Percentiles rank a stretch among this genome's conserved stretches.
Conservation (phyloP, 495 filamentous ascomycete species). For the Aspergillus incahuasiensis region DNA sequence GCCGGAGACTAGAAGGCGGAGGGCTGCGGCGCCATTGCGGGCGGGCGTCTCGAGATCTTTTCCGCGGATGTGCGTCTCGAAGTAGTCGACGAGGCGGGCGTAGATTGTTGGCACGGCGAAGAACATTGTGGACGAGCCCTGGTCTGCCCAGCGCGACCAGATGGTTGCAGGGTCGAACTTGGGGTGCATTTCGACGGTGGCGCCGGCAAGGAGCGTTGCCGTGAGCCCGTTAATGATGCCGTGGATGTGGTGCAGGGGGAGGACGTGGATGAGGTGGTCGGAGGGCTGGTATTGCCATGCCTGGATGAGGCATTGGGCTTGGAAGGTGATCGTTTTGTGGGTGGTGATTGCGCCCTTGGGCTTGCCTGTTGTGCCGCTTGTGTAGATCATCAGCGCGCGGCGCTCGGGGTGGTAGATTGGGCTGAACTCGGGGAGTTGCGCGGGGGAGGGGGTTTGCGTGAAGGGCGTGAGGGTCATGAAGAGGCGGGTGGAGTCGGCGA, state of each 20-base stretch:
- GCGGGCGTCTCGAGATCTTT: conserved; percentile 33
- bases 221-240: conserved; percentile 42
- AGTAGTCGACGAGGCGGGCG: conserved; percentile 42
- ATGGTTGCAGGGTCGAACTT: conserved; percentile 43
- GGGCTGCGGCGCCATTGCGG: conserved; percentile 28
- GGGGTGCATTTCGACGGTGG: conserved; percentile 41
- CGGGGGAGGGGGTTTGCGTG: conserved; percentile 12
- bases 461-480: conserved; percentile 36
- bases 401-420: conserved; percentile 24
- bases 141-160: conserved; percentile 39
- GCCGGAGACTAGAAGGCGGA: conserved; percentile 39
- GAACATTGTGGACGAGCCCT: conserved; percentile 39
- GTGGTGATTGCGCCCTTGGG: conserved; percentile 44
- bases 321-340: conserved; percentile 42
- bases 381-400: conserved; percentile 45
- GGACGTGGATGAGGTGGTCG: conserved; percentile 42
- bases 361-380: conserved; percentile 41
- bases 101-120: conserved; percentile 47
- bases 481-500: conserved; percentile 13
- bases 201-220: conserved; percentile 35
- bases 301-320: conserved; percentile 34
- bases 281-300: conserved; percentile 34
- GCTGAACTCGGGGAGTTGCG: conserved; percentile 29
- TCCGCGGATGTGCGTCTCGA: conserved; percentile 37
- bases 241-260: conserved; percentile 43